These are phyloP conservation scores for Tetracladium marchalianum DNA, from an alignment of 495 filamentous ascomycete genomes.

Conservation along the genomic window DNA sequence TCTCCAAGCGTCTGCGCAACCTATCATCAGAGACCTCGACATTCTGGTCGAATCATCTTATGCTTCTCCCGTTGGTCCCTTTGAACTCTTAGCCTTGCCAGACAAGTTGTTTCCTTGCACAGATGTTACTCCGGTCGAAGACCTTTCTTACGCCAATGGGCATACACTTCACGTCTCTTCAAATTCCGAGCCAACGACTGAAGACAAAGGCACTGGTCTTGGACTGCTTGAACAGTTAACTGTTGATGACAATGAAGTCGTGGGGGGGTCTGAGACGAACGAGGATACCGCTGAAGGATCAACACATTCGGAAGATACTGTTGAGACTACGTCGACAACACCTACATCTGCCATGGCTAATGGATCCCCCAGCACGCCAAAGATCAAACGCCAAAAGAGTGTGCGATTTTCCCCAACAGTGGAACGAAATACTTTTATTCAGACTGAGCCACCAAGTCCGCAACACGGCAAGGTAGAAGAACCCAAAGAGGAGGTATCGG, in stretches of 20 bases:
- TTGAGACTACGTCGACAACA: constrained; percentile 3
- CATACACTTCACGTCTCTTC: too few species aligned
- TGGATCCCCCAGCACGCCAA: constrained; percentile 4
- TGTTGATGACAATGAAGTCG: constrained; percentile 3
- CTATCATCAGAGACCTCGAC: constrained; percentile 22
- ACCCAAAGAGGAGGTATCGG: constrained; percentile 8
- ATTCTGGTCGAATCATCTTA: neutral
- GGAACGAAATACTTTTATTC: constrained; percentile 43
- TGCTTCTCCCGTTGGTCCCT: constrained; percentile 25
- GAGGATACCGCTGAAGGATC: constrained; percentile 10
- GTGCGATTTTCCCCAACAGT: constrained; percentile 55
- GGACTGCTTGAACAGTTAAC: too few species aligned
- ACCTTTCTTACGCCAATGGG: too few species aligned
- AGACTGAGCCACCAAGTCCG: constrained; percentile 34
- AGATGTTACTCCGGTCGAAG: too few species aligned
- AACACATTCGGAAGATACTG: constrained; percentile 7
- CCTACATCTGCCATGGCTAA: neutral
- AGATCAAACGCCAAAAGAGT: constrained; percentile 34
- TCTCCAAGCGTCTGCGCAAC: constrained; percentile 25
- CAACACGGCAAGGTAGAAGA: neutral
- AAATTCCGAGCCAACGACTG: too few species aligned
- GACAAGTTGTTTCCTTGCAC: constrained; percentile 7
- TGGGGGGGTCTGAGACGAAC: constrained; percentile 8
- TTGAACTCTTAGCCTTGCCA: constrained; percentile 28
- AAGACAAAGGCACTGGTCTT: too few species aligned